Evolutionary conservation across 2,329 filamentous ascomycete species (phyloP).

Genomic region (Aspergillus quadrilineatus): DNA sequence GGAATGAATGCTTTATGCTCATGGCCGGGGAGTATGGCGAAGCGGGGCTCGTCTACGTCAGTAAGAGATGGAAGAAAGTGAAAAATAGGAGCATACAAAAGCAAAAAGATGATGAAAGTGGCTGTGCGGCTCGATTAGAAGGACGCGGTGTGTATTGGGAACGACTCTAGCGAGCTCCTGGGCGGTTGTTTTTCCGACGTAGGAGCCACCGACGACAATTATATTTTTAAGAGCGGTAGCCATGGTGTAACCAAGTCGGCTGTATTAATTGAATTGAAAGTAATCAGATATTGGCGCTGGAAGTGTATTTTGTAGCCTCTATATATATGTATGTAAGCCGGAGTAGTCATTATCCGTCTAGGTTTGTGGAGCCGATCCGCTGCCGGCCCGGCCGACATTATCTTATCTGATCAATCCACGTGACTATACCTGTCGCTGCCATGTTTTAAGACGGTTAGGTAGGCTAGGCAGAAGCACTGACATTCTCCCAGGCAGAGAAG

Average conservation of each 20-base stretch:
- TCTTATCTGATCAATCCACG: slow-evolving; percentile 9
- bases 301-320: slow-evolving; percentile 8
- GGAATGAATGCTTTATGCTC: slow-evolving; percentile 41
- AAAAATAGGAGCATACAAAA: slow-evolving; percentile 26
- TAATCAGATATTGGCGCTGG: slow-evolving; percentile 3
- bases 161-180: slow-evolving; percentile 37
- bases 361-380: no score
- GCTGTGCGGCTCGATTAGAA: slow-evolving; percentile 36
- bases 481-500: no score
- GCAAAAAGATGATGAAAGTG: slow-evolving; percentile 40
- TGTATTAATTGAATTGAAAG: no score
- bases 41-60: slow-evolving; percentile 28
- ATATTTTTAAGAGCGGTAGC: slow-evolving; percentile 32
- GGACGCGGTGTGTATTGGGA: slow-evolving; percentile 36
- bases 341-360: no score
- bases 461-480: no score
- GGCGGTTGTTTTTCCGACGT: slow-evolving; percentile 36
- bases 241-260: slow-evolving; percentile 20
- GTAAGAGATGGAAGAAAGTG: background rate
- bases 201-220: slow-evolving; percentile 39
- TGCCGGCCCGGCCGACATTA: background rate
- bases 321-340: no score
- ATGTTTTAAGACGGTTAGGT: no score
- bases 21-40: slow-evolving; percentile 35
- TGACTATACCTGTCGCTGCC: no score